phyloP scores from a whole-genome alignment of 768 basidiomycete species.

The Cantharellus cinnabarinus region DNA sequence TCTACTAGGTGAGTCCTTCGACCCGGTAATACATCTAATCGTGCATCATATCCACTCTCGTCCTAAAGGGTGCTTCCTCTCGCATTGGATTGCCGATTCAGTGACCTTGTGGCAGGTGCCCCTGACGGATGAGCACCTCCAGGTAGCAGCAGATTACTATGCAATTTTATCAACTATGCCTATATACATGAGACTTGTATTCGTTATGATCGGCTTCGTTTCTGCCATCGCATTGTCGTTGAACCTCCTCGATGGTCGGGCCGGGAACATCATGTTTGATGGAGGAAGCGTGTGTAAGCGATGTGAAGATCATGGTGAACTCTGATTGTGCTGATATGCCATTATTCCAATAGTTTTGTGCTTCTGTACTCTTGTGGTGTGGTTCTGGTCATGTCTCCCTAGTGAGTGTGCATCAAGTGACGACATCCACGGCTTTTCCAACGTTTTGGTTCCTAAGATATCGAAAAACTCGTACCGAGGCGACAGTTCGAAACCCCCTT shows the following conservation, averaged over 20 bases:
- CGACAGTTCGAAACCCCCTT: not conserved
- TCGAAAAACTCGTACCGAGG: not conserved
- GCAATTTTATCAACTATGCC: conserved; percentile 53
- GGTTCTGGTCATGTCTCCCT: not conserved
- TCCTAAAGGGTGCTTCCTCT: conserved; percentile 50
- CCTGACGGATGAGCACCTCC: conserved; percentile 57
- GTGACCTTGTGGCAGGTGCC: conserved; percentile 78
- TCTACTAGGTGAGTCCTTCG: conserved; percentile 34
- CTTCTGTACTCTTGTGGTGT: not conserved
- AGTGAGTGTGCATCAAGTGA: not conserved
- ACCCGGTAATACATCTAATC: not conserved
- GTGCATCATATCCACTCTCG: not conserved
- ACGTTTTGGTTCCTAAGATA: not conserved
- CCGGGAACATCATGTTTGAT: conserved; percentile 80
- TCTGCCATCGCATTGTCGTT: conserved; percentile 52
- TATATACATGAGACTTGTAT: conserved; percentile 31
- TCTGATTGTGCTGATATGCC: not conserved
- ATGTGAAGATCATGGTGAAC: not conserved
- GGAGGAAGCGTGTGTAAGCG: conserved; percentile 51
- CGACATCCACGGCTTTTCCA: not conserved
- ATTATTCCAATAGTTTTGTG: not conserved
- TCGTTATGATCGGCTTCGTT: conserved; percentile 33
- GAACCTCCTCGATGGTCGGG: conserved; percentile 57
- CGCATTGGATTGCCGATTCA: conserved; percentile 87
- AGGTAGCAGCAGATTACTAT: conserved; percentile 70